Percentiles rank a stretch among this genome's conserved stretches.
Evolutionary conservation across 108 stramenopile genomes (phyloP).

Genomic region (Epipyxis sp.): DNA sequence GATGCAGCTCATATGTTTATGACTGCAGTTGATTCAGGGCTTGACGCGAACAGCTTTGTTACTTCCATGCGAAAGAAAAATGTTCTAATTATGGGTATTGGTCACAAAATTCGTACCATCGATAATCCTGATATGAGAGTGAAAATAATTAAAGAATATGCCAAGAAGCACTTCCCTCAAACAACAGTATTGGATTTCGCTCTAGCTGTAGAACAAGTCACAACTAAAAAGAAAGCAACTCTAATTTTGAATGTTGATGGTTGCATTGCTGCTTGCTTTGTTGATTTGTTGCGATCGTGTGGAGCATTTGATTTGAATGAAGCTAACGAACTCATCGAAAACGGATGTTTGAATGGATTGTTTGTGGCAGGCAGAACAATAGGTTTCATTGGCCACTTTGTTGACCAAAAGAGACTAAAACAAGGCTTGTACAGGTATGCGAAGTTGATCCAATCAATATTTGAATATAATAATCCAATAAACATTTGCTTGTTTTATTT

Average conservation of each 20-base stretch:
- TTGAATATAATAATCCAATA: no score
- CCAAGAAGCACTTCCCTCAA: constrained; percentile 69
- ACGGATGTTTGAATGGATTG: constrained; percentile 81
- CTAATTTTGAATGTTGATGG: constrained; percentile 89
- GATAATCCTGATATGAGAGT: constrained; percentile 81
- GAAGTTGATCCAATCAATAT: no score
- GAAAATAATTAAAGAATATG: constrained; percentile 76
- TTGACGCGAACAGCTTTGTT: constrained; percentile 68
- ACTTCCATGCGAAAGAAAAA: constrained; percentile 69
- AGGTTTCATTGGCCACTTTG: constrained; percentile 80
- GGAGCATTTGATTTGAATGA: constrained; percentile 79
- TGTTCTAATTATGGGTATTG: constrained; percentile 89
- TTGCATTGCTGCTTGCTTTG: constrained; percentile 83
- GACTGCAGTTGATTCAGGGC: constrained; percentile 66
- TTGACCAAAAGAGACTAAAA: constrained; percentile 86
- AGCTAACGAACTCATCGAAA: constrained; percentile 73
- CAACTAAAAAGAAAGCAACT: constrained; percentile 78
- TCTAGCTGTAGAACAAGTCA: constrained; percentile 76
- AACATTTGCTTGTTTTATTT: no score
- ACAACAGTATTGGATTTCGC: constrained; percentile 79
- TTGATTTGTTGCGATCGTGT: constrained; percentile 80
- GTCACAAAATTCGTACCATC: constrained; percentile 75
- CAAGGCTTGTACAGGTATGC: constrained; percentile 82
- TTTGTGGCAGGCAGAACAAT: constrained; percentile 79
- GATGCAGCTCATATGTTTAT: constrained; percentile 71